Conservation (phyloP, 2,329 filamentous ascomycete species). For the Trichoderma sp. region DNA sequence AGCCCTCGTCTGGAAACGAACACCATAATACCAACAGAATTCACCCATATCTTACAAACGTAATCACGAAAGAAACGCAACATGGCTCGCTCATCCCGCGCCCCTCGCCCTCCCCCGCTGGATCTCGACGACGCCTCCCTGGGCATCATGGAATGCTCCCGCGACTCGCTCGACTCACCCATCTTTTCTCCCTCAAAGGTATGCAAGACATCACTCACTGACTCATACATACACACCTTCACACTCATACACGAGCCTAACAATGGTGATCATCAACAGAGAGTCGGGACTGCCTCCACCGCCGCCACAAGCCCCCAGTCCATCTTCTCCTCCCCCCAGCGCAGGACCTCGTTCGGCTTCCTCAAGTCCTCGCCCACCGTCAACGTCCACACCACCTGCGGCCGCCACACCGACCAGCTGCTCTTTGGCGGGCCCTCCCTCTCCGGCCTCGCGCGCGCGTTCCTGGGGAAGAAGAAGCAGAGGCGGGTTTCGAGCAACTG, state of each 20-base stretch:
- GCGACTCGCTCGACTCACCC: constrained; percentile 19
- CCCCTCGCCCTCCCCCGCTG: constrained; percentile 20
- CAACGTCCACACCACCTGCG: constrained; percentile 59
- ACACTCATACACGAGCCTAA: background rate
- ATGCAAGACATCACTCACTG: background rate
- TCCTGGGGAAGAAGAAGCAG: constrained; percentile 22
- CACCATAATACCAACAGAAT: background rate
- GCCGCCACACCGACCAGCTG: constrained; percentile 57
- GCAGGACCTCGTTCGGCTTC: constrained; percentile 40
- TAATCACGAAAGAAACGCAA: background rate
- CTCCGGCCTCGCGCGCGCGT: constrained; percentile 45
- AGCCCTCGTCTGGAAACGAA: background rate
- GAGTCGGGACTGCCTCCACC: constrained; percentile 24
- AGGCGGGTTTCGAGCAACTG: constrained; percentile 5
- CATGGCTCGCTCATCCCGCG: constrained; percentile 23
- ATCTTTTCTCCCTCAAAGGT: constrained; percentile 24
- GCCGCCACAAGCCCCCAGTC: constrained; percentile 15
- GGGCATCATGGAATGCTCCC: background rate
- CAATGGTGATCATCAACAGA: constrained; percentile 10
- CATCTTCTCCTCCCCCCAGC: constrained; percentile 27
- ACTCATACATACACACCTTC: too few relatives aligned
- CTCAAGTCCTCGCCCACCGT: constrained; percentile 46
- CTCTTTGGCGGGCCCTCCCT: constrained; percentile 54
- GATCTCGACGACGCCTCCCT: constrained; percentile 18
- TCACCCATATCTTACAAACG: background rate